These are phyloP conservation scores for Lactarius evosmus DNA, from an alignment of 768 basidiomycete genomes.

Conservation along the genomic window DNA sequence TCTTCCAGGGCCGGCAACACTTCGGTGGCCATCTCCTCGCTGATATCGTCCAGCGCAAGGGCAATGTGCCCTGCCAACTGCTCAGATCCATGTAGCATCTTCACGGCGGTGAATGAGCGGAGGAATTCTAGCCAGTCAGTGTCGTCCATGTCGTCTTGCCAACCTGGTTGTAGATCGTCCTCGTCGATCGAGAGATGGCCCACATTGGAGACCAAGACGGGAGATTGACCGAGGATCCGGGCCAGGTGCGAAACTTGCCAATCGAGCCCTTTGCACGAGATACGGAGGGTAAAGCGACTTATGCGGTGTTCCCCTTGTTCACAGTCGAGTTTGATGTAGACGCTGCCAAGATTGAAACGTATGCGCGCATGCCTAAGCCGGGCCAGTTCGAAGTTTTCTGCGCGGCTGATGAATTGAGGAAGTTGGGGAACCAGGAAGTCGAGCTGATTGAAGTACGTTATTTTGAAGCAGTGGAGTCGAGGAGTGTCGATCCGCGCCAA, in stretches of 20 bases:
- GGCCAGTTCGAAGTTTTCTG: background rate
- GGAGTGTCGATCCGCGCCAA: background rate
- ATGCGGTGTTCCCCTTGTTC: background rate
- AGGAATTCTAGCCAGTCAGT: conserved; percentile 6
- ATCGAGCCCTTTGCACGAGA: background rate
- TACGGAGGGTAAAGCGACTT: background rate
- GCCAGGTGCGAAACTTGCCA: conserved; percentile 10
- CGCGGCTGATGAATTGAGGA: conserved; percentile 5
- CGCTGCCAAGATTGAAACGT: background rate
- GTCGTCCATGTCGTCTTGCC: conserved; percentile 2
- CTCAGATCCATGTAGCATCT: background rate
- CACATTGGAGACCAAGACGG: background rate
- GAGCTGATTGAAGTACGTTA: background rate
- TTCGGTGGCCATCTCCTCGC: background rate
- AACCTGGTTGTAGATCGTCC: background rate
- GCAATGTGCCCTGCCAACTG: conserved; percentile 2
- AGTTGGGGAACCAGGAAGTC: background rate
- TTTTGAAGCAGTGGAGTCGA: background rate
- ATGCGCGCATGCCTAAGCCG: background rate
- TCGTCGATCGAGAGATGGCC: background rate
- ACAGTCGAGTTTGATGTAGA: background rate
- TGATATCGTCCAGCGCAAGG: background rate
- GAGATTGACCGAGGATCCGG: conserved; percentile 1
- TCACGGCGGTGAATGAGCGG: background rate
- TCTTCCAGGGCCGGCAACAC: background rate